A percentile compares a stretch with the other conserved stretches of the same genome.
Conservation (phyloP, 495 filamentous ascomycete species). For the Lasiosphaeria hispida region DNA sequence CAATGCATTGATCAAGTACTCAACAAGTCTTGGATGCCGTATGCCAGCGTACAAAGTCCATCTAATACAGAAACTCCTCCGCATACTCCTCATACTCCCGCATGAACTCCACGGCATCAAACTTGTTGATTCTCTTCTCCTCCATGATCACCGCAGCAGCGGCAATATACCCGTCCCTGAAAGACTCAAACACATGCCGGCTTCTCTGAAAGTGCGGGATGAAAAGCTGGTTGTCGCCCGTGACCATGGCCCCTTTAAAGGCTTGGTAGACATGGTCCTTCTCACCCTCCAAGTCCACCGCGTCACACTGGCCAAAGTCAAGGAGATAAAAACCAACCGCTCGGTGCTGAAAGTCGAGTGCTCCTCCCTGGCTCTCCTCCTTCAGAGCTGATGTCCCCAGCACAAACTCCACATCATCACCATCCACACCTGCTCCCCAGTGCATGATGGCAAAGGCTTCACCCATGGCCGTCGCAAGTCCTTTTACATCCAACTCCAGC, state of each 20-base stretch:
- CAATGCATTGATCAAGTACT: conserved; percentile 4
- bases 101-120: conserved; percentile 17
- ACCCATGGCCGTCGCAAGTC: conserved; percentile 27
- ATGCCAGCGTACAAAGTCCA: conserved; percentile 2
- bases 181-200: conserved; percentile 8
- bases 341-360: conserved; percentile 6
- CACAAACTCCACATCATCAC: conserved; percentile 33
- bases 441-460: conserved; percentile 31
- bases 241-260: conserved; percentile 22
- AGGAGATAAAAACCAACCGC: conserved; percentile 17
- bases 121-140: conserved; percentile 17
- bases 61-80: conserved; percentile 17
- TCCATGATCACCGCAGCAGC: conserved; percentile 8
- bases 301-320: conserved; percentile 23
- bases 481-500: conserved; percentile 15
- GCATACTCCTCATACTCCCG: conserved; percentile 23
- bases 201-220: conserved; percentile 20
- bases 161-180: conserved; percentile 13
- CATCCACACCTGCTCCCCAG: conserved; percentile 30
- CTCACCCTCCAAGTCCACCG: conserved; percentile 12
- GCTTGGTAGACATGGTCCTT: conserved; percentile 22
- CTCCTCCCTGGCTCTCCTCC: background rate
- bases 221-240: conserved; percentile 21
- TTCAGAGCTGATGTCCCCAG: conserved; percentile 24
- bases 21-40: conserved; percentile 4